These are phyloP conservation scores for Penicillium sp. DNA, from an alignment of 2,329 filamentous ascomycete species.

Conservation along the genomic window DNA sequence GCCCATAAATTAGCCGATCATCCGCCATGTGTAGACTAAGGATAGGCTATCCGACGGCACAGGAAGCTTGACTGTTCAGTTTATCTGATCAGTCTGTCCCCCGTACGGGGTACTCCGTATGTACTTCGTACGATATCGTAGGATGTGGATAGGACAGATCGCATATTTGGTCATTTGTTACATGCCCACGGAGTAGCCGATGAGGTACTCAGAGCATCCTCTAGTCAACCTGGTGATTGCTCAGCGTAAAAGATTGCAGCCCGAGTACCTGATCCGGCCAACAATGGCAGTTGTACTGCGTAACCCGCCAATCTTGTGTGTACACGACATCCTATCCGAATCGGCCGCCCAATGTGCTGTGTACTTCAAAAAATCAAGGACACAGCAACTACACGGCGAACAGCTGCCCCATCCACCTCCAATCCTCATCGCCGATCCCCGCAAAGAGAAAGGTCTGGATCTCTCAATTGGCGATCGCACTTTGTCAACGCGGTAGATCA, in stretches of 20 bases:
- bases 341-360: neutral
- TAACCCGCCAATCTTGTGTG: too few relatives aligned
- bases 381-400: neutral
- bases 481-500: constrained; percentile 7
- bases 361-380: neutral
- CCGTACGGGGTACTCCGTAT: too few relatives aligned
- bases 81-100: neutral
- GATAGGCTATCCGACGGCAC: neutral
- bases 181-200: too few relatives aligned
- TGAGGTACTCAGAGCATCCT: neutral
- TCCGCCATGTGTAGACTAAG: neutral
- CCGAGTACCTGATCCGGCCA: neutral
- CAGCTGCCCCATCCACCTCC: neutral
- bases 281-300: neutral
- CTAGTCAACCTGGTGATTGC: too few relatives aligned
- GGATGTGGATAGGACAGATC: neutral
- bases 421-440: neutral
- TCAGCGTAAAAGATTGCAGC: neutral
- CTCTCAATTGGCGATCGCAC: constrained; percentile 3
- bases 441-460: neutral
- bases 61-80: constrained; percentile 1
- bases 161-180: neutral
- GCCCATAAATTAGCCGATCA: constrained; percentile 5
- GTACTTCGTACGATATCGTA: too few relatives aligned
- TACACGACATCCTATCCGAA: too few relatives aligned